Conservation (phyloP, 805 yeast species). For the Nakazawaea laoshanensis region DNA sequence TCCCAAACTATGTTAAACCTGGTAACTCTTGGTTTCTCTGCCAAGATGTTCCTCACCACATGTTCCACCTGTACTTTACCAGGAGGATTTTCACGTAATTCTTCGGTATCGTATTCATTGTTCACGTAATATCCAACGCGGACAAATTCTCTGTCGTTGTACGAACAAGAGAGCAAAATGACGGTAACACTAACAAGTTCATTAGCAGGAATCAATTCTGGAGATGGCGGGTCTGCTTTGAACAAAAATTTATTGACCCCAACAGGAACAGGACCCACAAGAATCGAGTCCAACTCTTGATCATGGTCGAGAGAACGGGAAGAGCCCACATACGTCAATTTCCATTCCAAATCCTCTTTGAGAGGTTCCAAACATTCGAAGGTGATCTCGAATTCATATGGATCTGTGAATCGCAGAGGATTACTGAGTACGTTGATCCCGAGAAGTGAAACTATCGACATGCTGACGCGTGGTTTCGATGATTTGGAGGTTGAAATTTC, state of each 20-base stretch:
- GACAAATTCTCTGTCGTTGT: slow-evolving; percentile 89
- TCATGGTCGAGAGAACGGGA: slow-evolving; percentile 92
- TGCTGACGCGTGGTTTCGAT: slow-evolving; percentile 20
- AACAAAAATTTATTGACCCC: slow-evolving; percentile 91
- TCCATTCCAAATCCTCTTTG: slow-evolving; percentile 94
- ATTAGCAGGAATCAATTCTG: slow-evolving; percentile 91
- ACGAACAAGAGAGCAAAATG: slow-evolving; percentile 84
- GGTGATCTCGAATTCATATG: slow-evolving; percentile 94
- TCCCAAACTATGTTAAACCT: slow-evolving; percentile 97
- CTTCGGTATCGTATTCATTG: slow-evolving; percentile 93
- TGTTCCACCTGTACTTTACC: slow-evolving; percentile 88
- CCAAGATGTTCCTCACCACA: slow-evolving; percentile 87
- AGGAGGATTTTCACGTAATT: slow-evolving; percentile 89
- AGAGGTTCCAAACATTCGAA: slow-evolving; percentile 94
- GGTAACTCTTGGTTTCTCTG: slow-evolving; percentile 97
- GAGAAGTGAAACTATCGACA: slow-evolving; percentile 90
- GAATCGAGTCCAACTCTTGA: slow-evolving; percentile 88
- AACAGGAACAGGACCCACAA: slow-evolving; percentile 99
- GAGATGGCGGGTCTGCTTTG: slow-evolving; percentile 94
- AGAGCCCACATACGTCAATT: slow-evolving; percentile 92
- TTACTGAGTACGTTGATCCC: slow-evolving; percentile 90
- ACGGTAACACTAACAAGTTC: slow-evolving; percentile 95
- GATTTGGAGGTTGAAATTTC: no score
- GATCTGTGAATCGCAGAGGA: slow-evolving; percentile 89
- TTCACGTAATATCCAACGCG: slow-evolving; percentile 97